phyloP scores from a whole-genome alignment of 1,284 basidiomycete genomes.

The Earliella scabrosa region DNA sequence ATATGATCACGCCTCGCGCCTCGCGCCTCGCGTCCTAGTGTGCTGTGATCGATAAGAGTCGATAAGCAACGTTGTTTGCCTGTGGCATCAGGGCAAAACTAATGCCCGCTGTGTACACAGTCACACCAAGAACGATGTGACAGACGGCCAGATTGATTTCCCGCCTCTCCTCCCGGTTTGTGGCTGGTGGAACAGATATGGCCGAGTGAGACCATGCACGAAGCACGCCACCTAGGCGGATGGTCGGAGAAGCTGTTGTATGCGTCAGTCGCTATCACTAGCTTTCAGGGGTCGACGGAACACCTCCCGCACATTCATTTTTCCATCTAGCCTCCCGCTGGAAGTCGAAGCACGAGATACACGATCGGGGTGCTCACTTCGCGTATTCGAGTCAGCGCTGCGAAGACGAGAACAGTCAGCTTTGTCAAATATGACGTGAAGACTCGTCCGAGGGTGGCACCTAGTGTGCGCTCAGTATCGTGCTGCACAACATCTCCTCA shows the following conservation, averaged over 20 bases:
- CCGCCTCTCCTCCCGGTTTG: not conserved
- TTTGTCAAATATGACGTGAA: constrained; percentile 1
- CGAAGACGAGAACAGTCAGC: not conserved
- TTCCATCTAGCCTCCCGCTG: too few relatives aligned
- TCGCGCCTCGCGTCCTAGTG: not conserved
- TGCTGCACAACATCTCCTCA: not conserved
- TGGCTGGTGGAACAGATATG: not conserved
- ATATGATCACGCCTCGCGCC: too few relatives aligned
- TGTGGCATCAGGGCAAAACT: not conserved
- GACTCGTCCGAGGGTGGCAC: not conserved
- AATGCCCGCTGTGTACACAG: not conserved
- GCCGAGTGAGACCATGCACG: not conserved
- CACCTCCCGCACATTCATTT: too few relatives aligned
- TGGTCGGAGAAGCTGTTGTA: not conserved
- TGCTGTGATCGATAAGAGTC: not conserved
- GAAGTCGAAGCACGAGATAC: not conserved
- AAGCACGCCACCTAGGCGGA: not conserved
- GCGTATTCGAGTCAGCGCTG: too few relatives aligned
- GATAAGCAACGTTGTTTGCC: not conserved
- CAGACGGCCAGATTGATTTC: not conserved
- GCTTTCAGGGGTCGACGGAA: too few relatives aligned
- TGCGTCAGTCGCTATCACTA: too few relatives aligned
- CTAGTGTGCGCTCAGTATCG: constrained; percentile 2
- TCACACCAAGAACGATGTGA: not conserved
- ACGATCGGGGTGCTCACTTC: not conserved